phyloP scores from a whole-genome alignment of 768 basidiomycete species.

The Amyloporia xantha region DNA sequence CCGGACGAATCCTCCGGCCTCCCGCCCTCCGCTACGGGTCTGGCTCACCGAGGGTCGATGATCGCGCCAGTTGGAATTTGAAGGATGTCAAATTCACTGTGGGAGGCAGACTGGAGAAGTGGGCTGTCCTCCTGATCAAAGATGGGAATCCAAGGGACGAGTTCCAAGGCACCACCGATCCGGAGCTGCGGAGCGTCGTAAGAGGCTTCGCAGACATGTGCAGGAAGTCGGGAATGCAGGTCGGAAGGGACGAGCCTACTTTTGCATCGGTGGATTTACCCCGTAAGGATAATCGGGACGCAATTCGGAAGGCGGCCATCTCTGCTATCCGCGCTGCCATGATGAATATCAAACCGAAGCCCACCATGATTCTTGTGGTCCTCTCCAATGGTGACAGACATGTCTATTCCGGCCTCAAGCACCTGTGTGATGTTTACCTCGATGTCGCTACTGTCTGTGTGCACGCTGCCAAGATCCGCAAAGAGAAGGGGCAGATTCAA shows the following conservation, averaged over 20 bases:
- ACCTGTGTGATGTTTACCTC: constrained; percentile 43
- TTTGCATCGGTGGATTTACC: constrained; percentile 42
- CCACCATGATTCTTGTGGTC: constrained; percentile 39
- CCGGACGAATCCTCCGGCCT: constrained; percentile 42
- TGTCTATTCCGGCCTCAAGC: constrained; percentile 46
- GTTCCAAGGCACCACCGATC: constrained; percentile 49
- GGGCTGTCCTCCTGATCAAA: constrained; percentile 64
- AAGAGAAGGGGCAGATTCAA: constrained; percentile 47
- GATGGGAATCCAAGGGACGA: constrained; percentile 55
- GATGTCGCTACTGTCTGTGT: constrained; percentile 64
- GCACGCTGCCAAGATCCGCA: constrained; percentile 64
- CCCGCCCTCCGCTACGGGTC: constrained; percentile 37
- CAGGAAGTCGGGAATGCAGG: constrained; percentile 51
- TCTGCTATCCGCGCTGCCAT: constrained; percentile 35
- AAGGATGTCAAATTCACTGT: constrained; percentile 52
- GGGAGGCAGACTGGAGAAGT: constrained; percentile 50
- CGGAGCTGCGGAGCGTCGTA: constrained; percentile 39
- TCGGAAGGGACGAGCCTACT: constrained; percentile 32
- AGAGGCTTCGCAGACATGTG: constrained; percentile 60
- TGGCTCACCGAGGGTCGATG: constrained; percentile 31
- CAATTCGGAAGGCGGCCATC: constrained; percentile 46
- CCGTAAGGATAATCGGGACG: constrained; percentile 43
- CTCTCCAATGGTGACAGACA: constrained; percentile 41
- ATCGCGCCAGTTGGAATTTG: constrained; percentile 48
- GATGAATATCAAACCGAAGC: constrained; percentile 32